phyloP scores from a whole-genome alignment of 2,329 filamentous ascomycete species.

The Hypoxylon sp. region DNA sequence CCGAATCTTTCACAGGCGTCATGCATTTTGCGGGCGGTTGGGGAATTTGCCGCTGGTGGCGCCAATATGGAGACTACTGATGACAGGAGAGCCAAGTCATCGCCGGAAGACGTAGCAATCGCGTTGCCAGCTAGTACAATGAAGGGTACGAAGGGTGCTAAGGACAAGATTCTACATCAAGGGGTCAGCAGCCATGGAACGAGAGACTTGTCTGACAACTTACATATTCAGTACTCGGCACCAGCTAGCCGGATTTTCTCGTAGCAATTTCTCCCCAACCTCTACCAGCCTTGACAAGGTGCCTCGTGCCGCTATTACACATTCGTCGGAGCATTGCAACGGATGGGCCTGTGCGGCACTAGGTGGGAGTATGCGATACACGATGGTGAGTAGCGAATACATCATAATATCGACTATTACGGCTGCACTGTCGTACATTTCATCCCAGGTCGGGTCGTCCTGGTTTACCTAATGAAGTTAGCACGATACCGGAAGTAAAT shows the following conservation, averaged over 20 bases:
- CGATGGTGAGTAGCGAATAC: constrained; percentile 34
- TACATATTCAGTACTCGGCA: constrained; percentile 47
- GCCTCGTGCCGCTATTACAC: constrained; percentile 46
- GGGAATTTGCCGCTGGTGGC: constrained; percentile 31
- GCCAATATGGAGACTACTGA: constrained; percentile 40
- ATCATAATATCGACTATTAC: constrained; percentile 35
- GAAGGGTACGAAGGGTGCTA: constrained; percentile 50
- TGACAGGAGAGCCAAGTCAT: constrained; percentile 46
- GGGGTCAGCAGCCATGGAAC: constrained; percentile 15
- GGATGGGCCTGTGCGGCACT: constrained; percentile 38
- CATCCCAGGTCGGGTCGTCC: constrained; percentile 31
- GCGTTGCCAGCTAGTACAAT: constrained; percentile 51
- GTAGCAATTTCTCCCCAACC: constrained; percentile 37
- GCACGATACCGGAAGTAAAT: constrained; percentile 4
- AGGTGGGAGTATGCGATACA: constrained; percentile 37
- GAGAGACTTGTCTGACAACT: constrained; percentile 8
- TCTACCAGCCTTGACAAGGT: constrained; percentile 44
- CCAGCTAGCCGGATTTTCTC: constrained; percentile 27
- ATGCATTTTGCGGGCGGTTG: constrained; percentile 44
- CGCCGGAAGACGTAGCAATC: constrained; percentile 47
- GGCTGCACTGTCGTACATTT: constrained; percentile 21
- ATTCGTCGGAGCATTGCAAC: constrained; percentile 50
- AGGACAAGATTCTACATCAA: constrained; percentile 41
- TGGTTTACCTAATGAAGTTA: constrained; percentile 25
- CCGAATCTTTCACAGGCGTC: constrained; percentile 49